Evolutionary conservation across 2,329 filamentous ascomycete genomes (phyloP).

Genomic region (Phoma herbarum): DNA sequence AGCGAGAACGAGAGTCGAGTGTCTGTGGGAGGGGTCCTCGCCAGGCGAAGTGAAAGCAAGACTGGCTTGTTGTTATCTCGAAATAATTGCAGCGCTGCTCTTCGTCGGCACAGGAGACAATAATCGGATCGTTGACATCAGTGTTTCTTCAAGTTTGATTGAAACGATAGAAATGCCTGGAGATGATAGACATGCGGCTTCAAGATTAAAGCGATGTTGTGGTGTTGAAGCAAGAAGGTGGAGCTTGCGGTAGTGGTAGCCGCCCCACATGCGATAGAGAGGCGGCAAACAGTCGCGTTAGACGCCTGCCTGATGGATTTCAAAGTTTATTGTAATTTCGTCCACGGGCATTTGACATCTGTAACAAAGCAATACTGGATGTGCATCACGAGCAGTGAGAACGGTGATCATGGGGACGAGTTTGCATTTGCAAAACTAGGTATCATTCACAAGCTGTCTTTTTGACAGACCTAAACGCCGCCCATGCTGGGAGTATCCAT

Average conservation of each 20-base stretch:
- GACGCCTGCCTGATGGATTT: neutral
- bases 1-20: neutral
- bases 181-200: neutral
- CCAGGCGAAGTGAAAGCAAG: neutral
- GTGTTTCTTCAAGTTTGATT: neutral
- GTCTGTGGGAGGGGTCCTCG: neutral
- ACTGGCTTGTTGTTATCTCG: neutral
- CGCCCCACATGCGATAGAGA: neutral
- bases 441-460: conserved; percentile 50
- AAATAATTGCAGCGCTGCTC: neutral
- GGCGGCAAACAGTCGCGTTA: neutral
- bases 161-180: neutral
- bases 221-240: neutral
- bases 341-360: too few species aligned
- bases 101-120: neutral
- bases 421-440: conserved; percentile 49
- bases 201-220: neutral
- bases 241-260: neutral
- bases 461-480: conserved; percentile 50
- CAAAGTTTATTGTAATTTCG: too few species aligned
- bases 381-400: neutral
- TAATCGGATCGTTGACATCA: neutral
- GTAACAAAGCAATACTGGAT: neutral
- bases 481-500: conserved; percentile 48
- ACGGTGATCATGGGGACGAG: conserved; percentile 31